Evolutionary conservation across 345 rosid genomes (phyloP).

Genomic region (Ricinus communis): DNA sequence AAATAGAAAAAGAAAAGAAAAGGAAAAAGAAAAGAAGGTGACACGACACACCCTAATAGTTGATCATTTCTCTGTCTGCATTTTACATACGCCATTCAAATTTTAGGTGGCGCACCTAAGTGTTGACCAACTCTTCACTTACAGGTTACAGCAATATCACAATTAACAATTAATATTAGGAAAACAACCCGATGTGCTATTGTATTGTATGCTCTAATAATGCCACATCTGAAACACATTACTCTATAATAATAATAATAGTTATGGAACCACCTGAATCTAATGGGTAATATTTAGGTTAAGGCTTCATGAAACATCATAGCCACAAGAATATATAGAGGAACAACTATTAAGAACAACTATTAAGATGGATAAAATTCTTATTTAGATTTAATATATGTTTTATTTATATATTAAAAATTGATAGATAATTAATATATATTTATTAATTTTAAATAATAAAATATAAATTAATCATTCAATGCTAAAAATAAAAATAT

Average conservation of each 20-base stretch:
- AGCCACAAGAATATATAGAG: neutral
- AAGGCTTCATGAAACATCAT: no score
- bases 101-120: constrained; percentile 10
- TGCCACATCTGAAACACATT: neutral
- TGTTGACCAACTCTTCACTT: constrained; percentile 18
- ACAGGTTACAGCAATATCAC: neutral
- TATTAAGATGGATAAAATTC: no score
- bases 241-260: no score
- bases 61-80: constrained; percentile 18
- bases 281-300: neutral
- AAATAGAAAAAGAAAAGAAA: no score
- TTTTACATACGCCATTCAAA: neutral
- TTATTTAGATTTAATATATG: no score
- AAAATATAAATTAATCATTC: no score
- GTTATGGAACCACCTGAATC: neutral
- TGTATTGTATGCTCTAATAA: neutral
- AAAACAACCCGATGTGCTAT: neutral
- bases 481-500: no score
- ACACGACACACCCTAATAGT: constrained; percentile 4
- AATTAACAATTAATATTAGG: neutral
- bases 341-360: neutral
- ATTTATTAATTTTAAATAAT: no score
- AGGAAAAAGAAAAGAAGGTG: neutral
- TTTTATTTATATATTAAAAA: no score
- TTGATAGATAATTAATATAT: no score